A percentile compares a stretch with the other conserved stretches of the same genome.
Conservation (phyloP, 1,284 basidiomycete species). For the Fistulinella staudtii region DNA sequence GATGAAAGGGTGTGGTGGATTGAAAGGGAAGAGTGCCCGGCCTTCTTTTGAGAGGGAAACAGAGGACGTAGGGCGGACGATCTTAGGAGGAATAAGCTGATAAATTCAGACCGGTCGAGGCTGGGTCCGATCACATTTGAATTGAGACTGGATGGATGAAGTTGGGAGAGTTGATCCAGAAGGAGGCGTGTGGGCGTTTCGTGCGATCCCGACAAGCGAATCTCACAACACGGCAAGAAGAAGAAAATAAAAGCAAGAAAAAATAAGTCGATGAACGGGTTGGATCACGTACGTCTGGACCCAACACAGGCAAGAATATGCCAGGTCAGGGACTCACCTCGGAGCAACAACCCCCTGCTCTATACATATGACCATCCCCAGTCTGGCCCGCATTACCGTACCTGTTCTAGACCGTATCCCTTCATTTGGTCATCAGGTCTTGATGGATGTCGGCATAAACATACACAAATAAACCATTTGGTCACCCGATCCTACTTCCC, state of each 20-base stretch:
- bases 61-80: neutral
- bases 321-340: too few relatives aligned
- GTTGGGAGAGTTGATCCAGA: conserved; percentile 3
- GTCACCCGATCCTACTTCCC: conserved; percentile 6
- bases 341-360: neutral
- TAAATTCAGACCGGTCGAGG: conserved; percentile 12
- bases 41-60: neutral
- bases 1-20: conserved; percentile 5
- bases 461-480: too few relatives aligned
- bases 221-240: too few relatives aligned
- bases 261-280: too few relatives aligned
- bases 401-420: conserved; percentile 5
- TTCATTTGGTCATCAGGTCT: too few relatives aligned
- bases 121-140: conserved; percentile 16
- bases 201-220: conserved; percentile 10
- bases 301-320: too few relatives aligned
- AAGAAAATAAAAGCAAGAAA: too few relatives aligned
- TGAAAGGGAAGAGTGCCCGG: too few relatives aligned
- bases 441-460: too few relatives aligned
- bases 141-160: conserved; percentile 7
- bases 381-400: neutral
- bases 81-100: conserved; percentile 1
- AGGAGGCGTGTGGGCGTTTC: too few relatives aligned
- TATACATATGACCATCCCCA: neutral
- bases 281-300: too few relatives aligned